Percentiles rank a stretch among this genome's conserved stretches.
phyloP scores from a whole-genome alignment of 2,329 filamentous ascomycete species.

The Colletotrichum chrysophilum region DNA sequence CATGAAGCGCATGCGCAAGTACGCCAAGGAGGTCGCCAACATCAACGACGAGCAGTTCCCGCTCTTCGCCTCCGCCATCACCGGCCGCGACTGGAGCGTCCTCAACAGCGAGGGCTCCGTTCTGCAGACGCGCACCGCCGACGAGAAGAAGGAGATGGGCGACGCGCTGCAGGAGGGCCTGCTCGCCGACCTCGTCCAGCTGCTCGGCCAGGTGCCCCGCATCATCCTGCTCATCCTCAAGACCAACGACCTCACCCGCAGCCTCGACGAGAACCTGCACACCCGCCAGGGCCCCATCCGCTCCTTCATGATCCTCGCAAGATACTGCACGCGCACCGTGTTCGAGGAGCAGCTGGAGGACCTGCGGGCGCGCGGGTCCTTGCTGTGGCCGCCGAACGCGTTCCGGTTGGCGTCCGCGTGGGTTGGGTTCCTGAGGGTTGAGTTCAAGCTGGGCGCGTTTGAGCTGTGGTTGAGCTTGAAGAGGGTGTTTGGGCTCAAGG shows the following conservation, averaged over 20 bases:
- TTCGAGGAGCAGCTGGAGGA: conserved; percentile 68
- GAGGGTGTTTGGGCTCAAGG: conserved; percentile 43
- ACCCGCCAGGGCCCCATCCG: conserved; percentile 71
- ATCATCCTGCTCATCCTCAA: conserved; percentile 96
- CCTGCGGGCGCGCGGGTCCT: conserved; percentile 55
- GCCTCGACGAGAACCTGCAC: conserved; percentile 88
- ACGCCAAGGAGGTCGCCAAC: conserved; percentile 87
- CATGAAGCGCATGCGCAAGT: conserved; percentile 83
- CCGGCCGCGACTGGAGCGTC: conserved; percentile 86
- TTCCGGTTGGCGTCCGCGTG: conserved; percentile 61
- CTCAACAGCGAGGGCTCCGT: conserved; percentile 54
- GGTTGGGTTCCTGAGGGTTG: conserved; percentile 63
- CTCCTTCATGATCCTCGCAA: conserved; percentile 70
- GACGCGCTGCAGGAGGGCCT: conserved; percentile 86
- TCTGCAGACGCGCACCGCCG: conserved; percentile 64
- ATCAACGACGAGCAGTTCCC: conserved; percentile 91
- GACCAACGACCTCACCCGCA: conserved; percentile 95
- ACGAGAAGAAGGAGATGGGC: conserved; percentile 88
- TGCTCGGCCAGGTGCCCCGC: conserved; percentile 86
- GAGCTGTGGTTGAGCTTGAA: conserved; percentile 66
- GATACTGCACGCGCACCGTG: conserved; percentile 72
- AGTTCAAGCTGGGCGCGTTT: conserved; percentile 67
- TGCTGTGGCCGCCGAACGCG: conserved; percentile 64
- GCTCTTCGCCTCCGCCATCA: conserved; percentile 95
- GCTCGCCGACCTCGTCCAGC: conserved; percentile 83